Percentiles rank a stretch among this genome's conserved stretches.
These are phyloP conservation scores for Rhynchosporium graminicola DNA, from an alignment of 2,329 filamentous ascomycete species.

Conservation along the genomic window DNA sequence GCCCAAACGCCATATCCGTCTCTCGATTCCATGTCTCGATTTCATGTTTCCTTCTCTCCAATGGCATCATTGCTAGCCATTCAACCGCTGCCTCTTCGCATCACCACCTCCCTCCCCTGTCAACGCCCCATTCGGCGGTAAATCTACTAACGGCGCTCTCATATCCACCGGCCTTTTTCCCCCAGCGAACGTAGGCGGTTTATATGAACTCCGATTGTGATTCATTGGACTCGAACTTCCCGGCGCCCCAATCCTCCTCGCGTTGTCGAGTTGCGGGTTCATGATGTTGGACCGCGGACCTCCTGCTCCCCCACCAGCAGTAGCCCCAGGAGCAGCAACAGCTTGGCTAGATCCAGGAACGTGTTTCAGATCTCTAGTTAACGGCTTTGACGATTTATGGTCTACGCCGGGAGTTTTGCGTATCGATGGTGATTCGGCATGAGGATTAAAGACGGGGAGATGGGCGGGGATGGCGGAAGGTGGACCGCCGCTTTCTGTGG, in stretches of 20 bases:
- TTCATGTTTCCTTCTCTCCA: neutral
- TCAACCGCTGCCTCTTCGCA: slow-evolving; percentile 40
- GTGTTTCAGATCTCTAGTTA: slow-evolving; percentile 60
- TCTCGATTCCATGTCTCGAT: neutral
- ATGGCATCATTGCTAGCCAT: slow-evolving; percentile 22
- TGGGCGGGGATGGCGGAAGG: slow-evolving; percentile 47
- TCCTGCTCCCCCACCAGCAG: neutral
- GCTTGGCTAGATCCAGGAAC: slow-evolving; percentile 44
- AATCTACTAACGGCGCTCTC: slow-evolving; percentile 36
- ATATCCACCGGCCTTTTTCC: slow-evolving; percentile 31
- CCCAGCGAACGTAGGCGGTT: slow-evolving; percentile 54
- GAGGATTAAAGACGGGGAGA: slow-evolving; percentile 68
- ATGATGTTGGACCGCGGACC: slow-evolving; percentile 45
- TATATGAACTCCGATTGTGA: slow-evolving; percentile 57
- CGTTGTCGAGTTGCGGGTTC: slow-evolving; percentile 56
- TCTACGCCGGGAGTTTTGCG: slow-evolving; percentile 87
- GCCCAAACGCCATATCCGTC: neutral
- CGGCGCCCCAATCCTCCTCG: slow-evolving; percentile 61
- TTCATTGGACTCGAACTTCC: slow-evolving; percentile 55
- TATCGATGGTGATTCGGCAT: slow-evolving; percentile 79
- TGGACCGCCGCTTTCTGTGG: slow-evolving; percentile 15
- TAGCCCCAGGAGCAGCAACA: slow-evolving; percentile 13
- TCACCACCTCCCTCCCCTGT: slow-evolving; percentile 31
- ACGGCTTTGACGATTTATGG: slow-evolving; percentile 71
- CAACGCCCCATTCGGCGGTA: slow-evolving; percentile 36